phyloP scores from a whole-genome alignment of 805 yeast species.

The Saturnispora besseyi region DNA sequence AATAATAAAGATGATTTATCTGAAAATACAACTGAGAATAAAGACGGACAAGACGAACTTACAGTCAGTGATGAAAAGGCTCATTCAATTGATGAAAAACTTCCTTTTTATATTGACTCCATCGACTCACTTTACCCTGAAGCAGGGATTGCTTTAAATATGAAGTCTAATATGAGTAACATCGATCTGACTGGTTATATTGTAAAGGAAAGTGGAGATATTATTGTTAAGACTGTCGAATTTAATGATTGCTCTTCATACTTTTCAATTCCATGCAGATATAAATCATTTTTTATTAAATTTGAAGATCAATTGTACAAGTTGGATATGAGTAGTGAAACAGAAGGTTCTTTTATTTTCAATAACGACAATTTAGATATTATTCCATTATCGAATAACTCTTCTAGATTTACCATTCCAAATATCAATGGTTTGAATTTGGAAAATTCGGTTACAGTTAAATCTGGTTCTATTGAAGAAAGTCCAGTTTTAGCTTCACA shows the following conservation, averaged over 20 bases:
- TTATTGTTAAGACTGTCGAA: background rate
- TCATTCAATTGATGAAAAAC: background rate
- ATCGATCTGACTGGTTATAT: background rate
- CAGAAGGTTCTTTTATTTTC: slow-evolving; percentile 1
- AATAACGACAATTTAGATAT: background rate
- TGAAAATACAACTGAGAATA: background rate
- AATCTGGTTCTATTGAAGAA: background rate
- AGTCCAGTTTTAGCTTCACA: background rate
- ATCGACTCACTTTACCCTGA: background rate
- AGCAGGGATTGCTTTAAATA: background rate
- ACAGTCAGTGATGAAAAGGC: background rate
- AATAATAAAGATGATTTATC: background rate
- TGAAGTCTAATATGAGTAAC: background rate
- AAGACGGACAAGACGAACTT: background rate
- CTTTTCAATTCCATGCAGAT: background rate
- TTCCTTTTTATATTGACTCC: background rate
- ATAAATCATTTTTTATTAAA: background rate
- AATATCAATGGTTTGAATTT: background rate
- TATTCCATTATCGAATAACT: too few species aligned
- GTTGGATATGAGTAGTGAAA: slow-evolving; percentile 1
- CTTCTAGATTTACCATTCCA: background rate
- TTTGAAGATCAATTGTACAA: slow-evolving; percentile 1
- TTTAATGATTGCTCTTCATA: background rate
- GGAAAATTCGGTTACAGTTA: background rate
- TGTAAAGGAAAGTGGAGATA: background rate